Percentiles rank a stretch among this genome's conserved stretches.
phyloP scores from a whole-genome alignment of 257 asterid genomes.

The Nicotiana undulata region DNA sequence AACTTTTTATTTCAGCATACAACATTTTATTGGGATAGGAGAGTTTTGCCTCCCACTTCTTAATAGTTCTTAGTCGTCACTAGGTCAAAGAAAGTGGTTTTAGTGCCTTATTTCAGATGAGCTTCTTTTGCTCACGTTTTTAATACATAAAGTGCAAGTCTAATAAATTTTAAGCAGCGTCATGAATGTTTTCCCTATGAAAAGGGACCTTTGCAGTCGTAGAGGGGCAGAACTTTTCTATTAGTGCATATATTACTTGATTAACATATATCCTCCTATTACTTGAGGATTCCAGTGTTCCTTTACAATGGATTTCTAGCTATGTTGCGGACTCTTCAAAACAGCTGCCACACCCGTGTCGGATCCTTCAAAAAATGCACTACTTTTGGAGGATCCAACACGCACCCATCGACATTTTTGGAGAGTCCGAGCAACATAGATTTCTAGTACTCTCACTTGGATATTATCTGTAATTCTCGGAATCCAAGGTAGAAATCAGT shows the following conservation, averaged over 20 bases:
- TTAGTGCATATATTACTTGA: neutral
- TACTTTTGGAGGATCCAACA: too few species aligned
- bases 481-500: neutral
- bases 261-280: neutral
- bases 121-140: neutral
- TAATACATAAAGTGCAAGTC: neutral
- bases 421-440: too few species aligned
- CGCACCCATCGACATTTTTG: too few species aligned
- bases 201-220: neutral
- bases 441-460: neutral
- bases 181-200: neutral
- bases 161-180: neutral
- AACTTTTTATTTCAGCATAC: neutral
- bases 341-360: too few species aligned
- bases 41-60: neutral
- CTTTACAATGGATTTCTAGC: neutral
- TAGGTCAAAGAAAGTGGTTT: neutral
- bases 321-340: too few species aligned
- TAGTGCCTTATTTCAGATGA: neutral
- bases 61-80: neutral
- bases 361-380: too few species aligned
- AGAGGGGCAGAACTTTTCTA: neutral
- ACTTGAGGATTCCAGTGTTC: neutral
- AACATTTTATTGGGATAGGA: neutral
- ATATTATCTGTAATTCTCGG: neutral